A percentile compares a stretch with the other conserved stretches of the same genome.
Evolutionary conservation across 2,329 filamentous ascomycete genomes (phyloP).

Genomic region (Sphaerostilbella broomeana): DNA sequence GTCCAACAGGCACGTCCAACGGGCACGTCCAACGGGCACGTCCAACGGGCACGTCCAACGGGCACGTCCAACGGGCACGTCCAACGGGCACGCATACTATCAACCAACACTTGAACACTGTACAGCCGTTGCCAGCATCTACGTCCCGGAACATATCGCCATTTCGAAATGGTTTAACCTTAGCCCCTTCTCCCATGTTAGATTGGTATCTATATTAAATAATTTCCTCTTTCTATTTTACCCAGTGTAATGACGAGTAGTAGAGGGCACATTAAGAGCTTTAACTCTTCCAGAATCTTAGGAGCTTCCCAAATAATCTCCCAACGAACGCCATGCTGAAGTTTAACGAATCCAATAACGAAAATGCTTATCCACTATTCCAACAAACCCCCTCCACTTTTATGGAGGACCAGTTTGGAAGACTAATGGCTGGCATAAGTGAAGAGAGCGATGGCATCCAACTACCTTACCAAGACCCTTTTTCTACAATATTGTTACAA

Average conservation of each 20-base stretch:
- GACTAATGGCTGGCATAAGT: slow-evolving; percentile 22
- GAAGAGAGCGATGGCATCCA: slow-evolving; percentile 12
- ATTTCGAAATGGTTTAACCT: slow-evolving; percentile 63
- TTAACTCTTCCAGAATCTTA: slow-evolving; percentile 36
- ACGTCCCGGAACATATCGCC: slow-evolving; percentile 36
- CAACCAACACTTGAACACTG: slow-evolving; percentile 61
- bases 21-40: too few relatives aligned
- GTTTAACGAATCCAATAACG: slow-evolving; percentile 69
- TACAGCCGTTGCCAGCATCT: slow-evolving; percentile 40
- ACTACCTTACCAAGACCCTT: slow-evolving; percentile 32
- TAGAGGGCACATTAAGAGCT: slow-evolving; percentile 55
- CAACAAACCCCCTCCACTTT: slow-evolving; percentile 51
- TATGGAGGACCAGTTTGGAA: slow-evolving; percentile 33
- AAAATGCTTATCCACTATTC: slow-evolving; percentile 67
- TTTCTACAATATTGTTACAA: slow-evolving; percentile 58
- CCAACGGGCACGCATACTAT: too few relatives aligned
- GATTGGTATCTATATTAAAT: slow-evolving; percentile 32
- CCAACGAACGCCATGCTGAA: slow-evolving; percentile 83
- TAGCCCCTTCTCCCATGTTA: slow-evolving; percentile 46
- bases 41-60: too few relatives aligned
- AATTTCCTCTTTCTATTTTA: slow-evolving; percentile 39
- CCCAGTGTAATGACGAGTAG: slow-evolving; percentile 55
- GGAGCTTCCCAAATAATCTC: slow-evolving; percentile 78
- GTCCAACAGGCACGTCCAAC: too few relatives aligned
- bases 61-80: too few relatives aligned